Evolutionary conservation across 2,329 filamentous ascomycete species (phyloP), one percentile per base, ranked within the genome.

Genomic region (Fusarium humuli): DNA sequence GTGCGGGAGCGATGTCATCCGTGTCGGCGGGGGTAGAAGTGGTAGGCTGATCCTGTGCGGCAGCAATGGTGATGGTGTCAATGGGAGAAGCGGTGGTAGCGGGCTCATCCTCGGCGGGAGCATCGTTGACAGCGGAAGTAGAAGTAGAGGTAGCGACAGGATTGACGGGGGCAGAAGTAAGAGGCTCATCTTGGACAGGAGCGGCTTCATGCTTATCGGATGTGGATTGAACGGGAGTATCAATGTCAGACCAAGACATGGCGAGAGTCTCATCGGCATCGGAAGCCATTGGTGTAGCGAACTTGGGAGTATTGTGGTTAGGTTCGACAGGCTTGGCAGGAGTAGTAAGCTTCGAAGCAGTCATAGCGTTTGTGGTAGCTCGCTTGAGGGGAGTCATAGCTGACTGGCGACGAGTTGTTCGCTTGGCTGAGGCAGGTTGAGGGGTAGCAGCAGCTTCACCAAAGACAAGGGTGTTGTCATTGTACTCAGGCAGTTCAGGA

Each of bases 81-180:
- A 44, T 5, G 10, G 41, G 3, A 16, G 41, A 22, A 22, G 22
- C 16, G 22, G 4, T 22, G 22, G 22, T 44, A 2, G 16, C 22
- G 22, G 20, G 44, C 44, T 46, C 44, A 2, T 46, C 23, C 23
- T 46, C 0, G 7, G 25, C 45, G 22, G 45, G 45, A 29, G 45
- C 78, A 41, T 76, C 69, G 23, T 72, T 49, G 34, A 41, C 40
- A 20, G 32, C 8, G 32, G 54, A 20, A 30, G 56, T 45, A 13
- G 55, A 41, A 30, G 34, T 37, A 37, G 16, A n/a, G 34, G 34
- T n/a, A 16, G 9, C 5, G 9, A n/a, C 34, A n/a, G 16, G 34
- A n/a, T 7, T 61, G 62, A 23, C 20, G 13, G 41, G 16, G 18
- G 22, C 41, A 18, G 41, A 25, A 44, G 54, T 63, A 32, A 57